A percentile compares a stretch with the other conserved stretches of the same genome.
These are phyloP conservation scores for Protomyces macrosporus DNA, from an alignment of 1,139 yeast genomes.

Conservation along the genomic window DNA sequence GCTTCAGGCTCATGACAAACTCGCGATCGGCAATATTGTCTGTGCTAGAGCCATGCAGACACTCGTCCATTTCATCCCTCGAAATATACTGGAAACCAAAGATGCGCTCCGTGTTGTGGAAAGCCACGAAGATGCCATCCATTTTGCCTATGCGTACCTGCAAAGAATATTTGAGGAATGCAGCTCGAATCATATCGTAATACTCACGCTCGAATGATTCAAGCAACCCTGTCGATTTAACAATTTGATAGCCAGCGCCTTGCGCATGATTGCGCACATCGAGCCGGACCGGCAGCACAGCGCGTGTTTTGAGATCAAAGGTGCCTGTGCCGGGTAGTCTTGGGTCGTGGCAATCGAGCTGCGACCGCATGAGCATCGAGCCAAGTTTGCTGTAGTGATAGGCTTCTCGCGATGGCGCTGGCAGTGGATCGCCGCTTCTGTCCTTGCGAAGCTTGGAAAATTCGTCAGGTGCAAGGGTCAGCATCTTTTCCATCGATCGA, in stretches of 20 bases:
- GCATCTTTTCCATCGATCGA: constrained; percentile 33
- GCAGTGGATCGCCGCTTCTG: constrained; percentile 30
- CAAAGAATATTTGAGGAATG: constrained; percentile 73
- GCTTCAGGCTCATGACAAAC: constrained; percentile 56
- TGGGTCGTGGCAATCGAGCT: constrained; percentile 74
- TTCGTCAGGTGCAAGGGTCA: constrained; percentile 36
- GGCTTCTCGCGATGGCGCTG: constrained; percentile 28
- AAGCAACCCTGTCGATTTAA: constrained; percentile 54
- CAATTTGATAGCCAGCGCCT: constrained; percentile 61
- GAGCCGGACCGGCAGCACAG: constrained; percentile 77
- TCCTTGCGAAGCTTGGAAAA: constrained; percentile 43
- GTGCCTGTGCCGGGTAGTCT: constrained; percentile 85
- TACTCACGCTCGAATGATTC: constrained; percentile 80
- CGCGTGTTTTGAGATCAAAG: constrained; percentile 87
- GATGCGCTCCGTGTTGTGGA: constrained; percentile 72
- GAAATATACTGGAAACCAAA: constrained; percentile 92
- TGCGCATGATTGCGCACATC: constrained; percentile 51
- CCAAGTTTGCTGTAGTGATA: constrained; percentile 73
- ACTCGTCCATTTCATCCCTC: constrained; percentile 60
- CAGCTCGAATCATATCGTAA: constrained; percentile 67
- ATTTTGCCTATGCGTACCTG: constrained; percentile 94
- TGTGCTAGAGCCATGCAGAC: constrained; percentile 49
- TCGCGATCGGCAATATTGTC: constrained; percentile 63
- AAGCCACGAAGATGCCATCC: constrained; percentile 94
- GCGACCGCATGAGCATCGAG: constrained; percentile 76